Evolutionary conservation across 2,329 filamentous ascomycete species (phyloP), one percentile per base, ranked within the genome.

Genomic region (Botrytis fabae): DNA sequence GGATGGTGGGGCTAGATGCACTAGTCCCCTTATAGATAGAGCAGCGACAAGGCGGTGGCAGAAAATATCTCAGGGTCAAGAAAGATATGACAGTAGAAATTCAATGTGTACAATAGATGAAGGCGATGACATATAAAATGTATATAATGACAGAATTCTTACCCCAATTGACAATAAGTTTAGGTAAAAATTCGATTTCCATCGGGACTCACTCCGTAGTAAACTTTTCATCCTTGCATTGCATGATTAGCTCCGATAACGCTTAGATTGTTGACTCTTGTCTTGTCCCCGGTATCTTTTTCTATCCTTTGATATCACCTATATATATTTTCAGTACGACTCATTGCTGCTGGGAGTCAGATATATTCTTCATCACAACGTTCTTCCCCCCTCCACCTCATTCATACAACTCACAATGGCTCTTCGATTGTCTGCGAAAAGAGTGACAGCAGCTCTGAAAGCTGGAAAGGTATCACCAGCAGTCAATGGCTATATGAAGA

Each of bases 351-450:
- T 25, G 18, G 25, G 59, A 70, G 59, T 54, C 32, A 64, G 7
- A 22, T n/a, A 8, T 25, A 42, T 25, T 16, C 18, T 64, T 32
- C 18, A 51, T 40, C 59, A 25, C 48, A 16, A 20, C n/a, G 6
- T 64, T 42, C 22, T 28, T 38, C 22, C 35, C 40, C 28, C 40
- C n/a, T n/a, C 51, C 42, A 32, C 57, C 48, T 2, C 25, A 70
- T 70, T 25, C 54, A 54, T 57, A 65, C 28, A 46, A 38, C 32
- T 72, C 60, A 71, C 16, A 61, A 80, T 80, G 78, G 75, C 78
- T 75, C 73, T 79, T 44, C 77, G 78, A 75, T 74, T 80, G 74
- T 78, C 77, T 71, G 76, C 78, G 73, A 80, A 79, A 73, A 74
- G 78, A 73, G 76, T 74, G 42, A 75, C 74, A 42, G 75, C 77